Conservation (phyloP, 2,329 filamentous ascomycete genomes). For the Talaromyces rugulosus region DNA sequence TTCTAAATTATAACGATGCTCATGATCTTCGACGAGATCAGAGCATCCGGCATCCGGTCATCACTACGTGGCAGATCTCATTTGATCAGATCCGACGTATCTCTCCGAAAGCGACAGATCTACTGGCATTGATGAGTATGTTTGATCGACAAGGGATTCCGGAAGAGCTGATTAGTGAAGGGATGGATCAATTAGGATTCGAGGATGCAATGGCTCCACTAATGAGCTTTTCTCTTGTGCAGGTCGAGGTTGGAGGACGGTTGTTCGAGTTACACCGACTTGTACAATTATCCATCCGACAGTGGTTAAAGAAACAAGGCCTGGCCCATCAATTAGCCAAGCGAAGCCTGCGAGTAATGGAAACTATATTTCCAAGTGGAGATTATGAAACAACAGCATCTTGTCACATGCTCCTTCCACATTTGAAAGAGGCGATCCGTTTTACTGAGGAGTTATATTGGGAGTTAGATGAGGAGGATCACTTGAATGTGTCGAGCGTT, state of each 20-base stretch:
- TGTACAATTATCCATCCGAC: constrained; percentile 21
- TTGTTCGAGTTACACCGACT: constrained; percentile 25
- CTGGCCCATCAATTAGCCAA: constrained; percentile 15
- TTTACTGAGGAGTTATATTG: no score
- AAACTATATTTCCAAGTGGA: constrained; percentile 19
- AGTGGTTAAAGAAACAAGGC: constrained; percentile 21
- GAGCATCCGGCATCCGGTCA: constrained; percentile 30
- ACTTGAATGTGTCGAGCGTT: background rate
- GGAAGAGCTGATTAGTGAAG: constrained; percentile 9
- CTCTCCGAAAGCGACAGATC: constrained; percentile 19
- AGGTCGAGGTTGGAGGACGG: background rate
- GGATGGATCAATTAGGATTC: constrained; percentile 11
- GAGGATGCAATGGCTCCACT: constrained; percentile 19
- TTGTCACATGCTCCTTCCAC: constrained; percentile 13
- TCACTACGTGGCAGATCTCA: constrained; percentile 30
- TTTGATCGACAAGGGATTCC: constrained; percentile 26
- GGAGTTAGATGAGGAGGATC: background rate
- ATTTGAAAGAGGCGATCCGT: background rate
- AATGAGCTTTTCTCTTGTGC: constrained; percentile 20
- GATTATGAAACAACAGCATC: constrained; percentile 21
- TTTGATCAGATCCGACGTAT: constrained; percentile 24
- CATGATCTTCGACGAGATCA: background rate
- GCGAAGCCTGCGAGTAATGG: background rate
- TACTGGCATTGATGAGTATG: constrained; percentile 26
- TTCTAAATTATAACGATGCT: background rate